phyloP scores from a whole-genome alignment of 306 rosid species.

The Carpinus viminea region DNA sequence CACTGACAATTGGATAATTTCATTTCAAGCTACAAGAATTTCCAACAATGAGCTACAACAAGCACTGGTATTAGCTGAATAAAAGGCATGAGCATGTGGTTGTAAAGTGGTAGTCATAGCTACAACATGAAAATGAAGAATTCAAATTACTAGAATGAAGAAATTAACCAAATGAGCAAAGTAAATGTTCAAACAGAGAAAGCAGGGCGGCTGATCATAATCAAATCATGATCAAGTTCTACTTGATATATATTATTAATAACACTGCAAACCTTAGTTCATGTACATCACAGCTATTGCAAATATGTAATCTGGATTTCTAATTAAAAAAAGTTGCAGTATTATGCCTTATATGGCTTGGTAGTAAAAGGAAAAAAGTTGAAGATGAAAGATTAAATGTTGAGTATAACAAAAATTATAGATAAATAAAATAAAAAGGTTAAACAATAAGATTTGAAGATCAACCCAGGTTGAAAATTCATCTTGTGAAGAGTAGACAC shows the following conservation, averaged over 20 bases:
- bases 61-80: not conserved
- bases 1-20: not conserved
- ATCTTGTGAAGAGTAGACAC: not conserved
- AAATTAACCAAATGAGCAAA: too few relatives aligned
- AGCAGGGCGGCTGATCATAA: slow-evolving; percentile 3
- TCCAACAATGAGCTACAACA: not conserved
- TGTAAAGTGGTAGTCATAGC: too few relatives aligned
- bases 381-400: not conserved
- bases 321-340: not conserved
- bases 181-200: too few relatives aligned
- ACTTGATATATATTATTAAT: not conserved
- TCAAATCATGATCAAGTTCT: not conserved
- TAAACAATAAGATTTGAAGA: not conserved
- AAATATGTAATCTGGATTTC: not conserved
- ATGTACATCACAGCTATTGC: not conserved
- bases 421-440: not conserved
- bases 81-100: too few relatives aligned
- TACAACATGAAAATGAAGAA: too few relatives aligned
- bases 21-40: not conserved
- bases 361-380: not conserved
- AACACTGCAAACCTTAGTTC: not conserved
- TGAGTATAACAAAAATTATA: not conserved
- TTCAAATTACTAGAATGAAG: too few relatives aligned
- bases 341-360: not conserved
- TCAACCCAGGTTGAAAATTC: not conserved